Conservation (phyloP, 2,329 filamentous ascomycete genomes). For the Talaromyces rugulosus region DNA sequence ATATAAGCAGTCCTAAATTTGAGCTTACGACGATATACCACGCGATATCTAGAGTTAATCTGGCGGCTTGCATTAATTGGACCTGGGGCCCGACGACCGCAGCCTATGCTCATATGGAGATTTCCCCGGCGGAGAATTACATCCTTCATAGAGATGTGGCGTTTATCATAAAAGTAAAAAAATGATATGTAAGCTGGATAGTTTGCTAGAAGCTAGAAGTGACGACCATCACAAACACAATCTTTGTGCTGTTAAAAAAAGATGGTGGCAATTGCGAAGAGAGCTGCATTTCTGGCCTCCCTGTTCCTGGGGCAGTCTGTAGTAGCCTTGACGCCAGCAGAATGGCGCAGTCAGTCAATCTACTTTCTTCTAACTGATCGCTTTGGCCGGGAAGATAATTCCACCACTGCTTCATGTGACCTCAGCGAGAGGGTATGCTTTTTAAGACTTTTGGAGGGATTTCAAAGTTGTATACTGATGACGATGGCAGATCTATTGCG, state of each 20-base stretch:
- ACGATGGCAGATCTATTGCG: conserved; percentile 33
- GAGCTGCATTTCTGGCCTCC: conserved; percentile 9
- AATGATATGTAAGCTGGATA: neutral
- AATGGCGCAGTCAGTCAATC: conserved; percentile 43
- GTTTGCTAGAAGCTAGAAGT: neutral
- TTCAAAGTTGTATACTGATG: neutral
- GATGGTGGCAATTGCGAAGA: neutral
- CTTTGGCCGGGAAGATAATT: conserved; percentile 37
- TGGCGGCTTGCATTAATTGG: neutral
- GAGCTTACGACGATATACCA: neutral
- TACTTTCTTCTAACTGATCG: conserved; percentile 45
- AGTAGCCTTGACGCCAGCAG: conserved; percentile 21
- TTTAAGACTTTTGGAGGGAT: neutral
- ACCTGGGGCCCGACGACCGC: neutral
- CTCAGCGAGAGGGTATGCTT: conserved; percentile 19
- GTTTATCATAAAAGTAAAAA: neutral
- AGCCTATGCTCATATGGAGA: neutral
- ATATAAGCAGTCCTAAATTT: neutral
- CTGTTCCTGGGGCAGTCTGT: conserved; percentile 18
- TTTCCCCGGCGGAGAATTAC: neutral
- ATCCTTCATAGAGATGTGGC: neutral
- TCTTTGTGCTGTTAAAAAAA: neutral
- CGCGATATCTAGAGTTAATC: neutral
- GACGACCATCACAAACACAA: neutral
- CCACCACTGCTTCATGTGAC: conserved; percentile 30